These are phyloP conservation scores for Penicillium polonicum DNA, from an alignment of 2,329 filamentous ascomycete species.

Conservation along the genomic window DNA sequence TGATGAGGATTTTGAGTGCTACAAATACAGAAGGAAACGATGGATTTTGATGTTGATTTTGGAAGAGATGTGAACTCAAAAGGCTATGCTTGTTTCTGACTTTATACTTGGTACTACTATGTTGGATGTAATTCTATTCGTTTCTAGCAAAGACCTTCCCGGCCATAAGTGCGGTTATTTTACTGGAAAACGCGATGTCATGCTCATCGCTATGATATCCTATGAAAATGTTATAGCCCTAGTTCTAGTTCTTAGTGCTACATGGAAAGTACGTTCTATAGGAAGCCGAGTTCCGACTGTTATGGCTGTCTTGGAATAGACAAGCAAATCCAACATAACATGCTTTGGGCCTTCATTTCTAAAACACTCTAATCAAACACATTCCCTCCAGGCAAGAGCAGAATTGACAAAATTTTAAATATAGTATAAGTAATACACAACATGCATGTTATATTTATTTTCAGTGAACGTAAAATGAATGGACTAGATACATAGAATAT, in stretches of 20 bases:
- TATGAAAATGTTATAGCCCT: too few relatives aligned
- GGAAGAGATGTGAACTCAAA: neutral
- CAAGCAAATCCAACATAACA: neutral
- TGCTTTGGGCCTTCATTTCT: neutral
- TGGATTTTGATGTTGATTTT: neutral
- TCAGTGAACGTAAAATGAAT: too few relatives aligned
- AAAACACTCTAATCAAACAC: too few relatives aligned
- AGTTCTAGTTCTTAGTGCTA: too few relatives aligned
- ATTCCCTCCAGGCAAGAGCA: too few relatives aligned
- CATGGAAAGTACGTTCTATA: too few relatives aligned
- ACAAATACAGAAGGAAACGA: neutral
- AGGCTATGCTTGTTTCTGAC: neutral
- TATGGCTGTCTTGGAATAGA: neutral
- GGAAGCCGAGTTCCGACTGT: too few relatives aligned
- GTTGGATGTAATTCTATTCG: neutral
- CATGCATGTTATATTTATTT: too few relatives aligned
- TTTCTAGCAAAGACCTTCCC: neutral
- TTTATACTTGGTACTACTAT: neutral
- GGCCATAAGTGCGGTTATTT: neutral
- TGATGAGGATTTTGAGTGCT: neutral
- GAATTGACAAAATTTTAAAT: too few relatives aligned
- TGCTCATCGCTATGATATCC: neutral
- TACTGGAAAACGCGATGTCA: neutral
- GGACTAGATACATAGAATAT: too few relatives aligned
- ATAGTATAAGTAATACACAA: too few relatives aligned